Evolutionary conservation across 306 rosid genomes (phyloP).

Genomic region (Corylus avellana): DNA sequence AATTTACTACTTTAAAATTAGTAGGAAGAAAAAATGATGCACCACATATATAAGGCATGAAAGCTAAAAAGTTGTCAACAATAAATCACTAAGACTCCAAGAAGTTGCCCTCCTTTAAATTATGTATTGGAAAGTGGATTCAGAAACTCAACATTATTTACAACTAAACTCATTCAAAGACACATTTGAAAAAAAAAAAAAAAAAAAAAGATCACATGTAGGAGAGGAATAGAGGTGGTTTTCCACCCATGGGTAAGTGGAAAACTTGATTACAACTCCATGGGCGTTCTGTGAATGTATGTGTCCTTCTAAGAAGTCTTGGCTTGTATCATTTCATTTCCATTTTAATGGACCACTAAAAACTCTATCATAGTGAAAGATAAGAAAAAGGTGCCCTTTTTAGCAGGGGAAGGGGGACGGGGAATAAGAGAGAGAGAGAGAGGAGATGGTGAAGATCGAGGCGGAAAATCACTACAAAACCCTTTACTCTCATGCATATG

Average conservation of each 20-base stretch:
- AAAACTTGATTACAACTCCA: background rate
- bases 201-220: background rate
- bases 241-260: background rate
- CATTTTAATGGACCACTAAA: background rate
- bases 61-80: background rate
- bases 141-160: background rate
- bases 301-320: background rate
- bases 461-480: background rate
- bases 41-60: conserved; percentile 18
- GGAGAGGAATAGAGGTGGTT: background rate
- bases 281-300: background rate
- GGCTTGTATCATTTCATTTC: background rate
- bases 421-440: background rate
- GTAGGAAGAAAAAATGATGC: conserved; percentile 6
- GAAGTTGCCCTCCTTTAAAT: background rate
- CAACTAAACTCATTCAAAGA: background rate
- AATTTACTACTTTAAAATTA: conserved; percentile 14
- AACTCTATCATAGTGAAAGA: background rate
- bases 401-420: background rate
- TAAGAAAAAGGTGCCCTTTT: background rate
- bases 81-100: background rate
- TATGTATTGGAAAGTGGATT: background rate
- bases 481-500: background rate
- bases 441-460: background rate
- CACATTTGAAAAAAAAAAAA: background rate